Base-by-base conservation (phyloP, 805 yeast species). In the Sugiyamaella valdiviana region DNA sequence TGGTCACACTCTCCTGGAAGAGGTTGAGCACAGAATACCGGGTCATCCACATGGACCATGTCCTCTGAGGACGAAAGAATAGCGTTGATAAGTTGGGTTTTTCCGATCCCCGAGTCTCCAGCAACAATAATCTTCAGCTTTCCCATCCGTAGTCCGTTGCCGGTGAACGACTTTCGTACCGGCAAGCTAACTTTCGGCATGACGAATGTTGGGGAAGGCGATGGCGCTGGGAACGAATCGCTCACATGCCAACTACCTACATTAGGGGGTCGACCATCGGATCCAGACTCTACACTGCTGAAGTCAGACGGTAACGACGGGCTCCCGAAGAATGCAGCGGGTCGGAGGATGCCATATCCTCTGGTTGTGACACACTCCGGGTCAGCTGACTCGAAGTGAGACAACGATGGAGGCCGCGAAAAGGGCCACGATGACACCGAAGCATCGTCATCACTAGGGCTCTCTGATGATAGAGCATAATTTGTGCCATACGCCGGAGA, bases 61-160 rank as follows among this genome's bases (percentile, higher is more conserved):
- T 58, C 63, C n/a, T 44, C 45, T 26, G 53, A 47, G 38, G 90
- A 77, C 63, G 85, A 93, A 67, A 86, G 84, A 48, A 88, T 66
- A 1, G 95, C 86, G 67, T 85, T 84, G 66, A 88, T 74, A 53
- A 86, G 85, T 0, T 93, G 83, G 19, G 93, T 83, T 64, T 87
- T 87, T 52, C 96, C 96, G 45, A 86, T 70, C 6, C 95, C 95
- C 41, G 87, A 79, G 64, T 86, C 95, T 60, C 96, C 96, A 35
- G 88, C 87, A 22, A 87, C 81, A 89, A 87, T 46, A 14, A 59
- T 45, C 44, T 59, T 55, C 14, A 59, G 48, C 41, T 59, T 59
- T 22, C 63, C 63, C 38, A 59, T 46, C 6, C 44, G 47, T 36
- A 58, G 46, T 1, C 63, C 63, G 9, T 40, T 49, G 5, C 47